Conservation (phyloP, 768 basidiomycete species). For the Boletus reticuloceps region DNA sequence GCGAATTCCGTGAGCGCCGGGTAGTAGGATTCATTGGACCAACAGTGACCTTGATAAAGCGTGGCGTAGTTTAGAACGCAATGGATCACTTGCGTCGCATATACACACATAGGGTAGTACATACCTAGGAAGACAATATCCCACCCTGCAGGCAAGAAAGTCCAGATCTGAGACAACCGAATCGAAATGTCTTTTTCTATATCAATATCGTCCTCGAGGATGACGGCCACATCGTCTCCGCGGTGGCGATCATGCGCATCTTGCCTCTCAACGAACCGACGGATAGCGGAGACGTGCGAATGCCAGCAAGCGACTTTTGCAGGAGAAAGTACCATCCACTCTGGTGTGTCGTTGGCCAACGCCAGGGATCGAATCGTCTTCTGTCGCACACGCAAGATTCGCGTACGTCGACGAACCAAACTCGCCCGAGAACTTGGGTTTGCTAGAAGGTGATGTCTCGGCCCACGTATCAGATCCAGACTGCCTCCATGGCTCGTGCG, state of each 20-base stretch:
- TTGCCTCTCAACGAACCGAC: constrained; percentile 36
- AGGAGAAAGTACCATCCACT: constrained; percentile 52
- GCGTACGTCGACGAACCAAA: neutral
- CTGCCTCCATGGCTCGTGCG: neutral
- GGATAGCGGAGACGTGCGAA: constrained; percentile 59
- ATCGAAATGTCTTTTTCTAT: constrained; percentile 61
- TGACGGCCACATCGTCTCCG: constrained; percentile 40
- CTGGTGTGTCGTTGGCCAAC: constrained; percentile 38
- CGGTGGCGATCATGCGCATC: constrained; percentile 6
- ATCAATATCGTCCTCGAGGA: constrained; percentile 81
- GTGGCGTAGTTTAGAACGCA: neutral
- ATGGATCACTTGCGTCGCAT: neutral
- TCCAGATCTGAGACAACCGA: constrained; percentile 47
- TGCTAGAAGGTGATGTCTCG: neutral
- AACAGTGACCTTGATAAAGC: constrained; percentile 61
- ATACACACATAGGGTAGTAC: constrained; percentile 9
- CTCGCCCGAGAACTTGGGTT: neutral
- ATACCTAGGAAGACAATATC: constrained; percentile 72
- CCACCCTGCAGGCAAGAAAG: constrained; percentile 56
- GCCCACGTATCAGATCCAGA: constrained; percentile 26
- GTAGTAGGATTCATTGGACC: constrained; percentile 64
- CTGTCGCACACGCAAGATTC: constrained; percentile 42
- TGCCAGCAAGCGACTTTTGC: constrained; percentile 70
- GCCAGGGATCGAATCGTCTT: constrained; percentile 38
- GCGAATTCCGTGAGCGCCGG: constrained; percentile 33